Evolutionary conservation across 1,139 yeast species (phyloP).

Genomic region (Yamadazyma dushanensis): DNA sequence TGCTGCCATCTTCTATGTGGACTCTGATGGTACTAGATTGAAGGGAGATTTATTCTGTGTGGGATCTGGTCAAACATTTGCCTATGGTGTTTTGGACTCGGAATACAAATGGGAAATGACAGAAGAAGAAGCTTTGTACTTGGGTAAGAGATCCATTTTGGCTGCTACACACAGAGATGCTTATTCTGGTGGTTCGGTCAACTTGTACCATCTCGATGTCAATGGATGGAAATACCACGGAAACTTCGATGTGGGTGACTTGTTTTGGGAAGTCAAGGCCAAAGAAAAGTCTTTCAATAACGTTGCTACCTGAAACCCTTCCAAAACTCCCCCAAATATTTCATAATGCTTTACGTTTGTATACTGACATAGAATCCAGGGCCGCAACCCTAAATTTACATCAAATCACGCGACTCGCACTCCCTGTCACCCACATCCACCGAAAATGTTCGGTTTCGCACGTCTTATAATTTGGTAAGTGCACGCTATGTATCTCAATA

Average conservation of each 20-base stretch:
- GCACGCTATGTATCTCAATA: not conserved
- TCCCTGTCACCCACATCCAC: not conserved
- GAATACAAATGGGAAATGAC: constrained; percentile 86
- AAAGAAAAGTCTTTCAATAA: constrained; percentile 89
- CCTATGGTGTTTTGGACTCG: constrained; percentile 97
- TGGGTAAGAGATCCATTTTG: constrained; percentile 92
- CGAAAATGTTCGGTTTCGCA: not conserved
- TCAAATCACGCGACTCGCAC: constrained; percentile 1
- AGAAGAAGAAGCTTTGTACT: constrained; percentile 89
- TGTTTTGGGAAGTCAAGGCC: constrained; percentile 90
- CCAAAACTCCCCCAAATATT: too few species aligned
- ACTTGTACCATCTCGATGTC: constrained; percentile 89
- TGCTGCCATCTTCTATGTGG: constrained; percentile 93
- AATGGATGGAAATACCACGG: constrained; percentile 96
- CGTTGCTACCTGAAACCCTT: constrained; percentile 66
- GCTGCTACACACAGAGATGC: constrained; percentile 99
- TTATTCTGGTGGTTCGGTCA: constrained; percentile 94
- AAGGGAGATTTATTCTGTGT: constrained; percentile 96
- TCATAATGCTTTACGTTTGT: not conserved
- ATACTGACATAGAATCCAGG: not conserved
- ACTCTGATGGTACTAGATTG: constrained; percentile 94
- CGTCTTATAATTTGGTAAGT: not conserved
- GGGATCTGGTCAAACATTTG: constrained; percentile 99
- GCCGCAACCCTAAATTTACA: constrained; percentile 1
- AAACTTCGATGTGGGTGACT: constrained; percentile 86